Conservation (phyloP, 441 rosid species). For the Arabidopsis lyrata region DNA sequence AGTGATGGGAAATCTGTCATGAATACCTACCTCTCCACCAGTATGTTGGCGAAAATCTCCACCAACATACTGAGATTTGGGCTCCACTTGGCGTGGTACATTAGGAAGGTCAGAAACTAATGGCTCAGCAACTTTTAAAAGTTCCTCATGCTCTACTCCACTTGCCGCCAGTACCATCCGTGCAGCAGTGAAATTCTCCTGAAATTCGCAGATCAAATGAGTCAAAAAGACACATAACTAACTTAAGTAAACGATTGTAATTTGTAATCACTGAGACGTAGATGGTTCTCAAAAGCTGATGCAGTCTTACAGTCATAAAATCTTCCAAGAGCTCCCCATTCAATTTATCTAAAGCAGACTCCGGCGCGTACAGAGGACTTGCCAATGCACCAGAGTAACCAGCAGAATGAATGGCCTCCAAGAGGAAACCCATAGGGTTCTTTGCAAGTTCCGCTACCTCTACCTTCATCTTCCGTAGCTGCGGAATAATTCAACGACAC, state of each 20-base stretch:
- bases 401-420: slow-evolving; percentile 90
- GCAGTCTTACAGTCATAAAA: slow-evolving; percentile 71
- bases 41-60: slow-evolving; percentile 88
- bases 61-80: slow-evolving; percentile 82
- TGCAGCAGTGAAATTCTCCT: slow-evolving; percentile 85
- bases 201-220: slow-evolving; percentile 44
- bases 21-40: slow-evolving; percentile 83
- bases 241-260: slow-evolving; percentile 7
- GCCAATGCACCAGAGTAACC: slow-evolving; percentile 83
- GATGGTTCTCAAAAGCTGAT: not conserved
- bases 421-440: slow-evolving; percentile 78
- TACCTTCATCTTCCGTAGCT: slow-evolving; percentile 73
- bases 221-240: not conserved
- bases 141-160: slow-evolving; percentile 83
- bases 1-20: slow-evolving; percentile 22
- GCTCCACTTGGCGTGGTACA: slow-evolving; percentile 53
- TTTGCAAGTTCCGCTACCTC: slow-evolving; percentile 70
- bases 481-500: slow-evolving; percentile 22
- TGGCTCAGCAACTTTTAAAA: slow-evolving; percentile 77
- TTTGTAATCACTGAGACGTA: slow-evolving; percentile 8
- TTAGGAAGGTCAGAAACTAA: slow-evolving; percentile 76
- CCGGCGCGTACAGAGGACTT: slow-evolving; percentile 82
- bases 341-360: slow-evolving; percentile 64
- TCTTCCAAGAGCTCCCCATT: slow-evolving; percentile 68
- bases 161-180: slow-evolving; percentile 90